phyloP scores from a whole-genome alignment of 2,329 filamentous ascomycete species.

The Fusarium siculi region DNA sequence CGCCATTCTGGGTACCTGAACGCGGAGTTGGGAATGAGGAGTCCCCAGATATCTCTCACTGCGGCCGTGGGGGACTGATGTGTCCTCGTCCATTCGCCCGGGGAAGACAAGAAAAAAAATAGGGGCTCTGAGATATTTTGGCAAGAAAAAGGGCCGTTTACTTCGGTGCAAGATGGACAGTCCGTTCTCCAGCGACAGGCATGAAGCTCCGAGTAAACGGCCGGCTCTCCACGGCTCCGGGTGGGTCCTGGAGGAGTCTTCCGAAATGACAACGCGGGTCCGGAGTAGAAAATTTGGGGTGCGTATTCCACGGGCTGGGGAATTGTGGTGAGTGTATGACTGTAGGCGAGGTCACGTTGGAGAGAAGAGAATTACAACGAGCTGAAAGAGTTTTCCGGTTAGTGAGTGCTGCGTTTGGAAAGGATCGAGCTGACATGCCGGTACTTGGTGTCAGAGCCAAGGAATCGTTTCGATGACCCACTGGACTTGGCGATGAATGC shows the following conservation, averaged over 20 bases:
- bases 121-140: conserved; percentile 31
- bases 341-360: conserved; percentile 8
- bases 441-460: conserved; percentile 13
- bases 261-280: conserved; percentile 31
- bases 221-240: conserved; percentile 39
- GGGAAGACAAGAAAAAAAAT: not conserved
- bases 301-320: not conserved
- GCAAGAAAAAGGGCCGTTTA: conserved; percentile 37
- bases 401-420: not conserved
- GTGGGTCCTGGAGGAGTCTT: conserved; percentile 21
- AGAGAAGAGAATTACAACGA: not conserved
- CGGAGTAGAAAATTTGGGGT: conserved; percentile 7
- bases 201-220: conserved; percentile 43
- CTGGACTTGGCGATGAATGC: conserved; percentile 24
- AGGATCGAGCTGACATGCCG: conserved; percentile 13
- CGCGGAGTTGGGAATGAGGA: not conserved
- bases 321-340: not conserved
- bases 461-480: conserved; percentile 18
- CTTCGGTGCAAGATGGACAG: conserved; percentile 11
- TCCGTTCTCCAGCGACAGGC: conserved; percentile 37
- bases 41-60: conserved; percentile 30
- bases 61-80: conserved; percentile 8
- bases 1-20: not conserved
- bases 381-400: not conserved
- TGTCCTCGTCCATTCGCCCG: not conserved